These are phyloP conservation scores for Eimeria acervulina DNA, from an alignment of 169 alveolate species.

Conservation along the genomic window DNA sequence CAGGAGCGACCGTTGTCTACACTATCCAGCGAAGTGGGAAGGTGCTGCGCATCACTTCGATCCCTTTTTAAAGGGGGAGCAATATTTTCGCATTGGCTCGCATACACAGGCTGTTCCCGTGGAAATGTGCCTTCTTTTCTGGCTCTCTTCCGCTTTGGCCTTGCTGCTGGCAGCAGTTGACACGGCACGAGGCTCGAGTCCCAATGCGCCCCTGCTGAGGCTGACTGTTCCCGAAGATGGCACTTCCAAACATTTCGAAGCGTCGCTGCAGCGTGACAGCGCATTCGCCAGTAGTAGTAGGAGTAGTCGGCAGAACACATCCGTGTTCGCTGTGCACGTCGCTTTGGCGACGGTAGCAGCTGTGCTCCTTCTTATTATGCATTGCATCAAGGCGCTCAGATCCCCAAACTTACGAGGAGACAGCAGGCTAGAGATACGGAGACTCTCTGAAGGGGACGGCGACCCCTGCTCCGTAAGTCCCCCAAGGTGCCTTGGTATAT, in stretches of 20 bases:
- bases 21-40: not conserved
- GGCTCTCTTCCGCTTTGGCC: not conserved
- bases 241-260: not conserved
- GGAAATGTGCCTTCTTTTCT: not conserved
- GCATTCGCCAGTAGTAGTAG: no score
- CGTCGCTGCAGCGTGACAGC: no score
- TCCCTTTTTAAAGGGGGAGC: not conserved
- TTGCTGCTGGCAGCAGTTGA: not conserved
- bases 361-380: not conserved
- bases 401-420: not conserved
- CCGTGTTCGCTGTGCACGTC: not conserved
- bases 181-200: conserved; percentile 1
- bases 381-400: not conserved
- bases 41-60: not conserved
- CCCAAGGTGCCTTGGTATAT: not conserved
- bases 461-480: conserved; percentile 15
- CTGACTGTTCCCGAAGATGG: not conserved
- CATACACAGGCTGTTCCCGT: not conserved
- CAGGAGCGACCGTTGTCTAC: not conserved
- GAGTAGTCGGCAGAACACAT: not conserved
- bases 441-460: not conserved
- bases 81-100: not conserved
- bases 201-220: not conserved
- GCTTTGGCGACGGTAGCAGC: not conserved
- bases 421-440: not conserved